A percentile compares a stretch with the other conserved stretches of the same genome.
phyloP scores from a whole-genome alignment of 2,329 filamentous ascomycete species.

The Aureobasidium sp. region DNA sequence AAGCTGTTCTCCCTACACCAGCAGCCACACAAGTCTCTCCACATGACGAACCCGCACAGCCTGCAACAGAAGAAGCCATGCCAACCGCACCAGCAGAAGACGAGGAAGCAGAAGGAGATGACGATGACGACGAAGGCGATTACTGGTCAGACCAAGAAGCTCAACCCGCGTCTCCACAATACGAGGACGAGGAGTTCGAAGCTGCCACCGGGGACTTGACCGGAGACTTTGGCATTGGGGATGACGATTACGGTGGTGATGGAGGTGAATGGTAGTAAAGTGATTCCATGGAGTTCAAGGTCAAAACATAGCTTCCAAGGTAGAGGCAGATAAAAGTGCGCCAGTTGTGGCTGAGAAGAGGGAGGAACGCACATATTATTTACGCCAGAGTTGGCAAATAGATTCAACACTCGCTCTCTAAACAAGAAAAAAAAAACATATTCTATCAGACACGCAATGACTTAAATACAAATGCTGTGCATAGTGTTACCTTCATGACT shows the following conservation, averaged over 20 bases:
- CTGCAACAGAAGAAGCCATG: not conserved
- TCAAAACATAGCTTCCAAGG: not conserved
- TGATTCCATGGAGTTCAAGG: not conserved
- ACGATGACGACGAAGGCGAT: conserved; percentile 19
- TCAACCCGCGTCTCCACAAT: not conserved
- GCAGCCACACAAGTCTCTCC: not conserved
- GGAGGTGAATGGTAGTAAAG: not conserved
- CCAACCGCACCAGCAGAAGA: conserved; percentile 11
- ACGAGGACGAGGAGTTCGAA: conserved; percentile 8
- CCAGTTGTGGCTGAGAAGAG: too few relatives aligned
- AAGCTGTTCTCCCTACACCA: not conserved
- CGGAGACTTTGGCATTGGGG: conserved; percentile 16
- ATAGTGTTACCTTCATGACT: too few relatives aligned
- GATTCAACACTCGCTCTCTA: not conserved
- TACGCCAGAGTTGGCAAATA: too few relatives aligned
- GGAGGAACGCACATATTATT: not conserved
- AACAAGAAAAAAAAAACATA: not conserved
- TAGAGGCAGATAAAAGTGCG: not conserved
- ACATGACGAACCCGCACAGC: not conserved
- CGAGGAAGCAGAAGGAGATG: conserved; percentile 18
- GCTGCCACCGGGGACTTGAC: not conserved
- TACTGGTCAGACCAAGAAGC: conserved; percentile 7
- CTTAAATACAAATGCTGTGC: too few relatives aligned
- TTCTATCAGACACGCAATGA: not conserved
- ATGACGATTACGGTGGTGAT: conserved; percentile 16